Percentiles rank a stretch among this genome's conserved stretches.
phyloP scores from a whole-genome alignment of 2,329 filamentous ascomycete species.

The Botryotinia calthae region DNA sequence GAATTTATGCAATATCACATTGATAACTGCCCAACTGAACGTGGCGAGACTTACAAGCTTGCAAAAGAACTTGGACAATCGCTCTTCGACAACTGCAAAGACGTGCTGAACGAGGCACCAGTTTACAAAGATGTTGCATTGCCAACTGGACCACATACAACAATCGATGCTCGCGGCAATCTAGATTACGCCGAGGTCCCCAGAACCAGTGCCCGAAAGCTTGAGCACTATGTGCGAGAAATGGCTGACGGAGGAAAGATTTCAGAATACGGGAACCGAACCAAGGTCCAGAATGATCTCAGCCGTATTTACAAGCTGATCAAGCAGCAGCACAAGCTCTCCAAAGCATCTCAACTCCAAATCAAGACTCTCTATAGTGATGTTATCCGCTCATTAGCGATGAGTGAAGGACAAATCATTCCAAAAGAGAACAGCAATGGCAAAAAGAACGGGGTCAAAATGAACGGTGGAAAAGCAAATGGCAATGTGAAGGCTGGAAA shows the following conservation, averaged over 20 bases:
- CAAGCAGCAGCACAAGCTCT: constrained; percentile 95
- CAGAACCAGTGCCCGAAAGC: constrained; percentile 84
- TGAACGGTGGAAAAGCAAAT: constrained; percentile 41
- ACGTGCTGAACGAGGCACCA: constrained; percentile 78
- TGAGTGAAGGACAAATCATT: constrained; percentile 98
- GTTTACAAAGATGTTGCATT: constrained; percentile 95
- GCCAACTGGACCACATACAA: constrained; percentile 88
- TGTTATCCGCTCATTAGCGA: constrained; percentile 87
- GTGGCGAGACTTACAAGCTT: constrained; percentile 96
- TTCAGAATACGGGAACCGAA: constrained; percentile 95
- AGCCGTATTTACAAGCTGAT: constrained; percentile 97
- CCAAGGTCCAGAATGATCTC: constrained; percentile 95
- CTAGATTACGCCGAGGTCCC: constrained; percentile 88
- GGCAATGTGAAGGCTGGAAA: constrained; percentile 71
- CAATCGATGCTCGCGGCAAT: constrained; percentile 88
- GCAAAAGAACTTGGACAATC: constrained; percentile 91
- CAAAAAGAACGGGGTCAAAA: constrained; percentile 51
- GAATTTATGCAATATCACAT: constrained; percentile 99
- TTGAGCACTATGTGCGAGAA: constrained; percentile 97
- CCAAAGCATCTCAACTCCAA: constrained; percentile 92
- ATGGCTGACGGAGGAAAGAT: constrained; percentile 99
- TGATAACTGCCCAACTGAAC: constrained; percentile 94
- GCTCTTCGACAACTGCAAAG: constrained; percentile 96
- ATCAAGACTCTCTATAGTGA: constrained; percentile 95
- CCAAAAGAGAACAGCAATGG: constrained; percentile 70